Base-by-base conservation (phyloP, 345 rosid species). In the Erodium maritimum region DNA sequence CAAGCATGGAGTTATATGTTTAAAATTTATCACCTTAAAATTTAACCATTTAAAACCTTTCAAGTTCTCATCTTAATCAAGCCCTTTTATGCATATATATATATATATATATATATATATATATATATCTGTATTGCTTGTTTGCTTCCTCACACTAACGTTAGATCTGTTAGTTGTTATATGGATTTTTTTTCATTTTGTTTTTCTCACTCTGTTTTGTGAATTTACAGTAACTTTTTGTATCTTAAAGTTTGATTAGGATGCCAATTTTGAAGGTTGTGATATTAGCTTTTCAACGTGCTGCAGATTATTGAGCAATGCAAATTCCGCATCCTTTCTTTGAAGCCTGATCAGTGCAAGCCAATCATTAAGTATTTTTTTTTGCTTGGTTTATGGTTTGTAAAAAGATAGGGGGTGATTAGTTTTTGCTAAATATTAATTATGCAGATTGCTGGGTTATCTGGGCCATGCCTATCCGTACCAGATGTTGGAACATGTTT, bases 221-320 rank as follows among this genome's bases (percentile, higher is more conserved):
- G 37, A 29, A 29, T 29, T 29, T 29, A 29, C 37, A 29, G 37
- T 6, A 6, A 29, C 37, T 29, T 29, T n/a, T 29, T 29, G 37
- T 29, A 29, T 29, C 37, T 29, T 29, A 29, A n/a, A 29, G 37
- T 29, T 29, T 5, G 37, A 29, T 29, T 29, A 29, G 8, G 9
- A 6, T 29, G 37, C 37, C 37, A 29, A 29, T 29, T 29, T 57
- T 18, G 17, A 29, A 19, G 20, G 37, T 17, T 17, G 23, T 13
- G 22, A 60, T 48, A 60, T 37, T 34, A 22, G 19, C 52, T 57
- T 33, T 52, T 19, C 21, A 37, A 21, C 46, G 34, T 71, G 54
- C 58, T 65, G 61, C 90, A 88, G 96, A 86, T 86, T 63, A 80
- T 88, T 46, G 94, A 88, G 71, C 96, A 88, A 61, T 75, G 86